Conservation (phyloP, 2,329 filamentous ascomycete species). For the Atkinsonella hypoxylon region DNA sequence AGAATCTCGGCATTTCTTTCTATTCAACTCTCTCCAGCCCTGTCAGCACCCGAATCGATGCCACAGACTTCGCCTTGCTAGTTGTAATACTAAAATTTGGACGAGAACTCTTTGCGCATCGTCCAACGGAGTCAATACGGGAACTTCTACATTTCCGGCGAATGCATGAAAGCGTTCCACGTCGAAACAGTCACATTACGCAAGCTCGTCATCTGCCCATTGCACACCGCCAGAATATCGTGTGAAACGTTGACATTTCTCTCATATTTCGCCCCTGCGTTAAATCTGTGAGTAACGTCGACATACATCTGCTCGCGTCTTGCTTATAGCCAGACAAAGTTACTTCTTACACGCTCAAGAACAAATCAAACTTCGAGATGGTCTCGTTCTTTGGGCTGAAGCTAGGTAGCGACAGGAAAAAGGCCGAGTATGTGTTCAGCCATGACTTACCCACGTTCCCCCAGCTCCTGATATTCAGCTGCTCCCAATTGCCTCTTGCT, state of each 20-base stretch:
- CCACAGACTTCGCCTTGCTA: no score
- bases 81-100: no score
- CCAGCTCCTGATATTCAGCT: background rate
- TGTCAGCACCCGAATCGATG: no score
- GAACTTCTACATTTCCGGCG: no score
- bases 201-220: no score
- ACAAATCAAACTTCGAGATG: slow-evolving; percentile 24
- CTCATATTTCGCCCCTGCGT: background rate
- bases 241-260: background rate
- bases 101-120: no score
- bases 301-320: background rate
- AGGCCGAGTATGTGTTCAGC: slow-evolving; percentile 28
- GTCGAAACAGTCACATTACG: background rate
- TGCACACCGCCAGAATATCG: background rate
- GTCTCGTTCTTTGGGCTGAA: slow-evolving; percentile 49
- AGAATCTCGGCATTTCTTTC: background rate
- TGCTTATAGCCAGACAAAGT: background rate
- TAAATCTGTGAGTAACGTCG: background rate
- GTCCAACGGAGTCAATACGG: no score
- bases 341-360: background rate
- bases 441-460: slow-evolving; percentile 6
- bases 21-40: no score
- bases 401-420: slow-evolving; percentile 44
- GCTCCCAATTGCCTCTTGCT: background rate
- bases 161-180: background rate